Base-by-base conservation (phyloP, 345 rosid species). In the Aethionema arabicum region DNA sequence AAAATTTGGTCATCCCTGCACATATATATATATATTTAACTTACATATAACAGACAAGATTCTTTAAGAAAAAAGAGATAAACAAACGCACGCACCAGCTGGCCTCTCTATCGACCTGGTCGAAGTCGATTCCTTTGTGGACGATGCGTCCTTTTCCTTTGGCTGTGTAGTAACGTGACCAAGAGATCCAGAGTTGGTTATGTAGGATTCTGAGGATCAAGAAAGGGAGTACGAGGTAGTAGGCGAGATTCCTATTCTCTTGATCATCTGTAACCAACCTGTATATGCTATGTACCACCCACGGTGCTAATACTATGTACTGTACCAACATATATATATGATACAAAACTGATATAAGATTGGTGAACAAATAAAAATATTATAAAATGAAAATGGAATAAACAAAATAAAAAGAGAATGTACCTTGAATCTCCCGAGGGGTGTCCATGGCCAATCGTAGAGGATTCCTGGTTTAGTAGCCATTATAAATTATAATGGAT, bases 1-100 rank as follows among this genome's bases (percentile, higher is more conserved):
- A 87, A 0, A 32, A 87, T 88, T 52, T 87, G 93, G 73, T 88
- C 89, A 53, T 84, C 96, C 96, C 89, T 86, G 78, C 63, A 39
- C 57, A 49, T 21, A 33, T 44, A 11, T 32, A 16, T 42, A 32
- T 13, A 32, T 42, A 32, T 13, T 4, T 31, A 27, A 10, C 12
- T 47, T 16, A 7, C 56, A 12, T 12, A 62, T 12, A 38, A 15
- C 37, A 62, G 5, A 21, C 27, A 21, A 21, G 2, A 21, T 21
- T 21, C 27, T 21, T 40, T 12, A 29, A 8, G 9, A 50, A 11
- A 41, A 41, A 21, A 21, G 27, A 21, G 2, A 21, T 21, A 21
- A 21, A 21, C 2, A 2, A 1, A 21, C 27, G 27, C 27, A 44
- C 65, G 50, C 44, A 86, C 87, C 93, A 83, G 61, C 72, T 77